Base-by-base conservation (phyloP, 2,329 filamentous ascomycete genomes). In the Pseudogymnoascus sp. region DNA sequence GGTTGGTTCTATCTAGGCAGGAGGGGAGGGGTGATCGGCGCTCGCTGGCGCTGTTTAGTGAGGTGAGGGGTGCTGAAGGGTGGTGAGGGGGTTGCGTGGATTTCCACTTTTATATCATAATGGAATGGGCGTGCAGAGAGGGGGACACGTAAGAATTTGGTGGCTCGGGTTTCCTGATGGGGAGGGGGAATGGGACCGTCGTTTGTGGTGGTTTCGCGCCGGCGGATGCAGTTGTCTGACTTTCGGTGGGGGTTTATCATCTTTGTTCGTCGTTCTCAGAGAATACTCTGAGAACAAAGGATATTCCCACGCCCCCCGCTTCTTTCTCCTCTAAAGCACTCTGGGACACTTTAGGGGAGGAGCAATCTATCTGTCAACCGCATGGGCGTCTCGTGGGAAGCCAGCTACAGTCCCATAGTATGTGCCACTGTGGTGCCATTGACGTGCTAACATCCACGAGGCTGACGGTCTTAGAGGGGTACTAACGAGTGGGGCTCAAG, bases 291-390 rank as follows among this genome's bases (percentile, higher is more conserved):
- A 56, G n/a, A 34, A 18, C n/a, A 34, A 56, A 31, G 46, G 11
- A 34, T 56, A 31, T 31, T 18, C n/a, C 12, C 5, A 34, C 4
- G 8, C 46, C 9, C 25, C 46, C 46, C 23, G 25, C 46, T 53
- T 53, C 25, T 31, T 31, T 5, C 8, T 2, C 25, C 25, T 56
- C 46, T 18, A 56, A 31, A 8, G 46, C 23, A 31, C 46, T 53
- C 46, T 53, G 18, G 43, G 6, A 8, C 25, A 56, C 46, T 56
- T n/a, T 56, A 12, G 25, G 25, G n/a, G 23, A 56, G 46, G 25
- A 56, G 46, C 46, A 56, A 4, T 18, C 46, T 56, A 56, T 56
- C 46, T 56, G 46, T 56, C 46, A 34, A 31, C 21, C 25, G 46
- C 46, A 56, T 56, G 46, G 46, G 2, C 25, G 2, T 56, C 46